These are phyloP conservation scores for Fusarium lateritium DNA, from an alignment of 2,329 filamentous ascomycete species.

Conservation along the genomic window DNA sequence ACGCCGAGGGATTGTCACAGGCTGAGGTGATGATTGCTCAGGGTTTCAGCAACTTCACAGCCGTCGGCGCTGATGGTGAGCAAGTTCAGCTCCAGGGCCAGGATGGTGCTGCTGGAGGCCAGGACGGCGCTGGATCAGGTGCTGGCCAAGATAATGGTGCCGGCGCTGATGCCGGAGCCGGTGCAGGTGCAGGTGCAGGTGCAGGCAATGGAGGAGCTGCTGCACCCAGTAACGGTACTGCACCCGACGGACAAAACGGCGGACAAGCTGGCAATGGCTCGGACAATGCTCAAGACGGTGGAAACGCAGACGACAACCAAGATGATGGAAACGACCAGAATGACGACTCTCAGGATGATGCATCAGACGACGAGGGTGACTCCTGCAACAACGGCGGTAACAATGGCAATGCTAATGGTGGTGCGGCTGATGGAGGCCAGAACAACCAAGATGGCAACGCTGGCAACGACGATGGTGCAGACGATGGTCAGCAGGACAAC, in stretches of 20 bases:
- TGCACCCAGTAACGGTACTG: slow-evolving; percentile 20
- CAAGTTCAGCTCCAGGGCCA: slow-evolving; percentile 54
- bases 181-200: slow-evolving; percentile 7
- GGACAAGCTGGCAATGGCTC: neutral
- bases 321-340: slow-evolving; percentile 6
- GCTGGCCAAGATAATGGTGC: slow-evolving; percentile 61
- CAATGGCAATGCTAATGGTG: slow-evolving; percentile 9
- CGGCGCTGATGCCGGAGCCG: slow-evolving; percentile 45
- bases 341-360: neutral
- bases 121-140: neutral
- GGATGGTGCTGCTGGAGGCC: slow-evolving; percentile 49
- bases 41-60: slow-evolving; percentile 75
- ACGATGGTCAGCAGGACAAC: neutral
- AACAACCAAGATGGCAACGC: neutral
- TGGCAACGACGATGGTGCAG: neutral
- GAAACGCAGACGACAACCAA: neutral
- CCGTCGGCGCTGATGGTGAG: slow-evolving; percentile 52
- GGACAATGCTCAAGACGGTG: neutral
- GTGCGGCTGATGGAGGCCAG: neutral
- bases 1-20: slow-evolving; percentile 73
- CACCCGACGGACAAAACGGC: slow-evolving; percentile 2
- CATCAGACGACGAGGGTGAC: neutral
- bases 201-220: slow-evolving; percentile 19
- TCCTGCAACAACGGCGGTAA: neutral
- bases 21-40: slow-evolving; percentile 74